Evolutionary conservation across 805 yeast species (phyloP).

Genomic region (Yamadazyma akitaensis): DNA sequence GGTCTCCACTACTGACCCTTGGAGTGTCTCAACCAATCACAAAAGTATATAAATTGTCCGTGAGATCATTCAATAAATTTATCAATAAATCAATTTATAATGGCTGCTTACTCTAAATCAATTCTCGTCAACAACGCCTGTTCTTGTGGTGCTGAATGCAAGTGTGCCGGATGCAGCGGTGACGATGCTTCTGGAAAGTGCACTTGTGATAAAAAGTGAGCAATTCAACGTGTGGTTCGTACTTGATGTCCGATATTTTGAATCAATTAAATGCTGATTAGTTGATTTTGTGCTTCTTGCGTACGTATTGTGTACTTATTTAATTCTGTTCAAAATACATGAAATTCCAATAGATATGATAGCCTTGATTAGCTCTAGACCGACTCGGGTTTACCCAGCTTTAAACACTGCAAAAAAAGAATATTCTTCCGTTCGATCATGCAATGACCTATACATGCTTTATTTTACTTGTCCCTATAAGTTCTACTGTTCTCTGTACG

Average conservation of each 20-base stretch:
- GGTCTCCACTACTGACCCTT: neutral
- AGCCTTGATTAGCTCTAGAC: no score
- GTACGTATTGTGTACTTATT: neutral
- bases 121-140: slow-evolving; percentile 15
- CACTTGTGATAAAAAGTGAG: slow-evolving; percentile 12
- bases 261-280: no score
- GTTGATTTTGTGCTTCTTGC: no score
- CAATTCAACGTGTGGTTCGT: neutral
- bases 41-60: neutral
- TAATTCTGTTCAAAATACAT: neutral
- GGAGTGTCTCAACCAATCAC: neutral
- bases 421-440: no score
- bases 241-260: no score
- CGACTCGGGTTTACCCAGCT: no score
- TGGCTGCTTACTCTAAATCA: slow-evolving; percentile 15
- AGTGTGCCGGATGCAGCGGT: slow-evolving; percentile 18
- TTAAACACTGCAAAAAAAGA: no score
- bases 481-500: no score
- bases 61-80: neutral
- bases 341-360: no score
- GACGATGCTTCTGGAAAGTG: slow-evolving; percentile 10
- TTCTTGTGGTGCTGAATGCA: slow-evolving; percentile 22
- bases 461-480: no score
- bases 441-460: no score
- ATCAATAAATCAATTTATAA: slow-evolving; percentile 5